Base-by-base conservation (phyloP, 768 basidiomycete species). In the Russula dissimulans region DNA sequence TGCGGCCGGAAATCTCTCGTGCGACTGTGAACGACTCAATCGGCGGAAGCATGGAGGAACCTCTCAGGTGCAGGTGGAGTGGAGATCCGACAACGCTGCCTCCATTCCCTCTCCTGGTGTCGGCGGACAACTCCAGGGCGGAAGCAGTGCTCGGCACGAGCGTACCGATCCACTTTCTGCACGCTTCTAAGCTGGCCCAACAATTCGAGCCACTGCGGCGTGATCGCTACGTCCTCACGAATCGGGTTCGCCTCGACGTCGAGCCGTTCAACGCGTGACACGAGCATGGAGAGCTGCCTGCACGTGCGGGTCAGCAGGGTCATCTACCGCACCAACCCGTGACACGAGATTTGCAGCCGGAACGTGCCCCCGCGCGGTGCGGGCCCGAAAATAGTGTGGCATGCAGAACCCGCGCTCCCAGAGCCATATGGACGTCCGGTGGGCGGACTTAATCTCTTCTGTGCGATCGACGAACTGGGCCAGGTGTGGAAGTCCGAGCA, bases 401-500 rank as follows among this genome's bases (percentile, higher is more conserved):
- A n/a, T n/a, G n/a, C n/a, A n/a, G n/a, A n/a, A n/a, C n/a, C n/a
- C n/a, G n/a, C n/a, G n/a, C n/a, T n/a, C n/a, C n/a, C n/a, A n/a
- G n/a, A n/a, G 50, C 38, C 49, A 53, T 34, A 61, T 41, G 6
- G 55, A 57, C n/a, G 56, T 56, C 18, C 44, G 55, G 31, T 57
- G 9, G 1, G 51, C 45, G 0, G 60, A 53, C 14, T 29, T 52
- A 3, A 61, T 14, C 12, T 10, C 17, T 15, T 56, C 50, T 3
- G 60, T 47, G 45, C 34, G 60, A 15, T 8, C 17, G 12, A 61
- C 46, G 14, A 61, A 61, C 32, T 15, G 15, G 55, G 38, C 22
- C 22, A 26, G 22, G 22, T 26, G 22, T 26, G 22, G 22, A 26
- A 26, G 22, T 26, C 2, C 22, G 22, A 26, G 22, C 22, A 26